Evolutionary conservation across 495 filamentous ascomycete genomes (phyloP).

Genomic region (Diplogelasinospora grovesii): DNA sequence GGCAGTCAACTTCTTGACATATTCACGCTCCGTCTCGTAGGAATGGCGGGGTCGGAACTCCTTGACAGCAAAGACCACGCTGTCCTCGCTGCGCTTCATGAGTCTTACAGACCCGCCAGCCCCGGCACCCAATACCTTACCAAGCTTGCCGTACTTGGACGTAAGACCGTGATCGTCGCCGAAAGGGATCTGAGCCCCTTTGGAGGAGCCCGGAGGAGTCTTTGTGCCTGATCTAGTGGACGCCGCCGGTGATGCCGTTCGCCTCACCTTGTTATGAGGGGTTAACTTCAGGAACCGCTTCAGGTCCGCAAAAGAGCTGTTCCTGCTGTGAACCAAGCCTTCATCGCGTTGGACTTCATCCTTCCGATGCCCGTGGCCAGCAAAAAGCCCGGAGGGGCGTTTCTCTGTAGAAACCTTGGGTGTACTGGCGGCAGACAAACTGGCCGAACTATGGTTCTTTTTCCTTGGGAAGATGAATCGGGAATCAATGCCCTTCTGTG

Average conservation of each 20-base stretch:
- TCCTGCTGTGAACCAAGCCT: constrained; percentile 40
- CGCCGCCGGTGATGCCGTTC: constrained; percentile 51
- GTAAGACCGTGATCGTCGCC: constrained; percentile 87
- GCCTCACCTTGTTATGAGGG: constrained; percentile 58
- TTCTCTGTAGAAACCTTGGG: constrained; percentile 24
- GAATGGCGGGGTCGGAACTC: constrained; percentile 90
- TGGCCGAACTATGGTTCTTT: constrained; percentile 36
- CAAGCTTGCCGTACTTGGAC: constrained; percentile 91
- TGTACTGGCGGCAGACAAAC: constrained; percentile 40
- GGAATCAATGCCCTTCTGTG: constrained; percentile 66
- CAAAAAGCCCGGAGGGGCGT: too few species aligned
- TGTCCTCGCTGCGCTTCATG: constrained; percentile 86
- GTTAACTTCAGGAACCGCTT: constrained; percentile 84
- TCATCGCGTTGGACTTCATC: constrained; percentile 38
- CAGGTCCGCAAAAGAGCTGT: constrained; percentile 87
- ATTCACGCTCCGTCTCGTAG: constrained; percentile 90
- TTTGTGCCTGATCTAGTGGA: constrained; percentile 47
- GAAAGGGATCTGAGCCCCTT: constrained; percentile 71
- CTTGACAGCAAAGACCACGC: constrained; percentile 93
- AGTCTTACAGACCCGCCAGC: constrained; percentile 92
- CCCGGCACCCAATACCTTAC: constrained; percentile 86
- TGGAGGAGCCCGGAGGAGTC: constrained; percentile 51
- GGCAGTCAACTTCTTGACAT: constrained; percentile 98
- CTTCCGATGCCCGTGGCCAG: constrained; percentile 36
- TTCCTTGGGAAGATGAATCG: constrained; percentile 73